phyloP scores from a whole-genome alignment of 345 rosid species.

The Pistacia vera region DNA sequence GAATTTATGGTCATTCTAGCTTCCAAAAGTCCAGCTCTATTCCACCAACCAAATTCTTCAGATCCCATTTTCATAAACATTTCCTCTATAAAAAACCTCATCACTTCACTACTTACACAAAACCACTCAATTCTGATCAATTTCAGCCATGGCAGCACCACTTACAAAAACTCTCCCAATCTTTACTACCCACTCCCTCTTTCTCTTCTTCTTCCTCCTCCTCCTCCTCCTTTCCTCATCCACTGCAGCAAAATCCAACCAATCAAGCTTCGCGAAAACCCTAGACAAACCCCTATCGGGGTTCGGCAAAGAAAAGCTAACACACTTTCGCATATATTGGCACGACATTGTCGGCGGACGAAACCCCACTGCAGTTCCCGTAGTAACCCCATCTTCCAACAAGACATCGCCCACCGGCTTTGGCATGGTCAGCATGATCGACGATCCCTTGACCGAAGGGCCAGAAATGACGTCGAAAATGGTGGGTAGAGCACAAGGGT shows the following conservation, averaged over 20 bases:
- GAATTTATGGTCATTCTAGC: too few species aligned
- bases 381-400: slow-evolving; percentile 42
- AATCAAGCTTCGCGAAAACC: slow-evolving; percentile 33
- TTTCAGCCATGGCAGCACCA: slow-evolving; percentile 23
- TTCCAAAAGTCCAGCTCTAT: too few species aligned
- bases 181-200: slow-evolving; percentile 13
- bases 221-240: slow-evolving; percentile 27
- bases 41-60: too few species aligned
- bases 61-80: too few species aligned
- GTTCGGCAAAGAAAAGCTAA: slow-evolving; percentile 55
- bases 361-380: slow-evolving; percentile 48
- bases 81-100: too few species aligned
- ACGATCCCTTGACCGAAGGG: slow-evolving; percentile 62
- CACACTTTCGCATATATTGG: slow-evolving; percentile 66
- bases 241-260: neutral
- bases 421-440: slow-evolving; percentile 60
- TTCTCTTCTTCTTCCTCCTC: slow-evolving; percentile 13
- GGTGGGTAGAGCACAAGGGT: slow-evolving; percentile 79
- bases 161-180: slow-evolving; percentile 2
- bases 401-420: slow-evolving; percentile 30
- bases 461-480: slow-evolving; percentile 55
- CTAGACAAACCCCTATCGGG: slow-evolving; percentile 38
- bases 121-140: too few species aligned
- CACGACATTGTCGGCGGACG: slow-evolving; percentile 61
- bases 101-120: neutral